phyloP scores from a whole-genome alignment of 768 basidiomycete genomes.

The Mycena rosella region DNA sequence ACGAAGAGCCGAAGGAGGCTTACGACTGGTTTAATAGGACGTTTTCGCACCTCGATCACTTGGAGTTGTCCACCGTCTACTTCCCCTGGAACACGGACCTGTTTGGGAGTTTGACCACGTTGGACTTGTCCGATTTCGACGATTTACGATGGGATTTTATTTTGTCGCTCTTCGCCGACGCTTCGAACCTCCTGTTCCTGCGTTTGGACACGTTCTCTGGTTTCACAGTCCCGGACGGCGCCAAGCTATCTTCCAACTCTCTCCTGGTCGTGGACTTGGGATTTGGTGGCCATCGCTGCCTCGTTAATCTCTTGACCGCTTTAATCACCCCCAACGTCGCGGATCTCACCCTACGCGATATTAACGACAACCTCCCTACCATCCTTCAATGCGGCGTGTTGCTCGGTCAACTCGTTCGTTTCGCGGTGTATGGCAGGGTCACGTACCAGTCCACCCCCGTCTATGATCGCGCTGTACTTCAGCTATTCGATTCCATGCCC shows the following conservation, averaged over 20 bases:
- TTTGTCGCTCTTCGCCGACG: not conserved
- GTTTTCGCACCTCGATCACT: not conserved
- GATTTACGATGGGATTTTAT: not conserved
- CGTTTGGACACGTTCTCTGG: not conserved
- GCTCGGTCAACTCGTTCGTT: not conserved
- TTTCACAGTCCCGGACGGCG: not conserved
- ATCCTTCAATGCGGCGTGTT: not conserved
- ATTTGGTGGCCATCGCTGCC: not conserved
- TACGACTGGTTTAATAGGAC: not conserved
- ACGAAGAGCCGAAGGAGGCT: not conserved
- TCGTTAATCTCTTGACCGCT: not conserved
- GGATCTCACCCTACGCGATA: slow-evolving; percentile 3
- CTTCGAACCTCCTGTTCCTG: not conserved
- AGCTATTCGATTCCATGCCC: not conserved
- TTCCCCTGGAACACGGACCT: not conserved
- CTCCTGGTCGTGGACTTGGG: not conserved
- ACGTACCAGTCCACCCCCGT: too few species aligned
- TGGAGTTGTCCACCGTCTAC: not conserved
- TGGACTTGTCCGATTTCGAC: not conserved
- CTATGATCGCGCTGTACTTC: not conserved
- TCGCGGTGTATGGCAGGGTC: not conserved
- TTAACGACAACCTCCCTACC: not conserved
- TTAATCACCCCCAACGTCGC: not conserved
- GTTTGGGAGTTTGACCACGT: not conserved
- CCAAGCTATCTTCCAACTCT: not conserved